These are phyloP conservation scores for Termitomyces sp. DNA, from an alignment of 768 basidiomycete species.

Conservation along the genomic window DNA sequence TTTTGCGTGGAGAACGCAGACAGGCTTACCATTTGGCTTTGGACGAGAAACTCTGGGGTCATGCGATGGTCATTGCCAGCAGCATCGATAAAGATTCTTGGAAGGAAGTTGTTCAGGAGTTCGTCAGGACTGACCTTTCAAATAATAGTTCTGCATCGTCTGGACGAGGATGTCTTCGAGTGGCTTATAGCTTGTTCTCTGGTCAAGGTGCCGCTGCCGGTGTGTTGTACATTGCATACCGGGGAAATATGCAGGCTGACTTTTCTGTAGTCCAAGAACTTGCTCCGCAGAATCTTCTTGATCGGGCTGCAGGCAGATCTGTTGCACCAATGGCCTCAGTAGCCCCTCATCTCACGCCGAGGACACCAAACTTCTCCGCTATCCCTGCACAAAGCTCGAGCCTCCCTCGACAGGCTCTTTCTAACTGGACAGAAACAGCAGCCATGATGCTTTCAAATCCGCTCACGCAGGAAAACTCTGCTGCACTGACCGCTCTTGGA, in stretches of 20 bases:
- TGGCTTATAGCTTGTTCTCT: constrained; percentile 79
- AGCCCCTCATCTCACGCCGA: constrained; percentile 22
- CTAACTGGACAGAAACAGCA: constrained; percentile 81
- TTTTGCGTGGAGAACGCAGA: constrained; percentile 79
- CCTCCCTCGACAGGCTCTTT: constrained; percentile 59
- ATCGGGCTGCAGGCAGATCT: constrained; percentile 36
- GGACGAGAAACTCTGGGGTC: constrained; percentile 89
- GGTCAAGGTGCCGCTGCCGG: constrained; percentile 78
- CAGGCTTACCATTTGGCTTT: constrained; percentile 86
- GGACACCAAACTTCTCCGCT: constrained; percentile 52
- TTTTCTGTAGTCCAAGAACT: constrained; percentile 63
- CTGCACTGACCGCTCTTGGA: constrained; percentile 78
- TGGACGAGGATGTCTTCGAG: constrained; percentile 69
- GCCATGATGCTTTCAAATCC: constrained; percentile 79
- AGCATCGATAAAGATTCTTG: constrained; percentile 91
- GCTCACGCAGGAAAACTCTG: constrained; percentile 60
- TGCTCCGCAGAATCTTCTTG: constrained; percentile 51
- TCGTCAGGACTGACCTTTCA: constrained; percentile 70
- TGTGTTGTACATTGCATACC: constrained; percentile 28
- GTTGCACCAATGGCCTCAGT: constrained; percentile 32
- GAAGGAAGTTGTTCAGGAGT: constrained; percentile 87
- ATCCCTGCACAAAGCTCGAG: constrained; percentile 33
- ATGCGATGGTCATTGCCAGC: constrained; percentile 92
- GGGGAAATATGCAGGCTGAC: neutral
- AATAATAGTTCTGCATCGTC: constrained; percentile 17